Evolutionary conservation across 345 rosid genomes (phyloP).

Genomic region (Luvunga scandens): DNA sequence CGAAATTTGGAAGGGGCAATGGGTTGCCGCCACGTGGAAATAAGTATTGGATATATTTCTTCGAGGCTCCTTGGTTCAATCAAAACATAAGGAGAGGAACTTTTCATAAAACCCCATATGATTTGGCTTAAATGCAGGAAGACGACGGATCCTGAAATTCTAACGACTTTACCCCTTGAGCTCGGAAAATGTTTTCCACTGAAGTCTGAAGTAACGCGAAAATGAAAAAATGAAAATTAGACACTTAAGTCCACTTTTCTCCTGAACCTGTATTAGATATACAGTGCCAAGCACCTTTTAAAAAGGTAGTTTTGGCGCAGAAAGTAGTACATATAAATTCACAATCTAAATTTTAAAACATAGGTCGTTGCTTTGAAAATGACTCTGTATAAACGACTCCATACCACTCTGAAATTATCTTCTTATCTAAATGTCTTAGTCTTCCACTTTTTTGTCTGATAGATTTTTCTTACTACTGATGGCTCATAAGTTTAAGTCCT

Average conservation of each 20-base stretch:
- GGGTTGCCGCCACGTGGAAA: conserved; percentile 56
- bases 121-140: neutral
- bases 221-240: no score
- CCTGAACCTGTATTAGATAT: no score
- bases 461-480: neutral
- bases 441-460: neutral
- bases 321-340: no score
- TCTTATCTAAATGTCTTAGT: neutral
- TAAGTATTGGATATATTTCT: conserved; percentile 19
- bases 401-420: neutral
- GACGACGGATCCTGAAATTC: no score
- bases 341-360: no score
- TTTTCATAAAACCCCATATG: neutral
- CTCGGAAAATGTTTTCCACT: neutral
- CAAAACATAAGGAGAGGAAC: neutral
- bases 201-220: no score
- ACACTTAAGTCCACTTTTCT: neutral
- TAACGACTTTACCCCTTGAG: neutral
- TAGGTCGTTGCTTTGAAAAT: no score
- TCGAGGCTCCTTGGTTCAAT: neutral
- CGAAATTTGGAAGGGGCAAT: conserved; percentile 58
- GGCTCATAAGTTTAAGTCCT: neutral
- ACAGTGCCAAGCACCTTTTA: no score
- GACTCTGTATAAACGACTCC: no score
- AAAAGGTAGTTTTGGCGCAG: no score